phyloP scores from a whole-genome alignment of 495 filamentous ascomycete species.

The Hyaloscypha variabilis region DNA sequence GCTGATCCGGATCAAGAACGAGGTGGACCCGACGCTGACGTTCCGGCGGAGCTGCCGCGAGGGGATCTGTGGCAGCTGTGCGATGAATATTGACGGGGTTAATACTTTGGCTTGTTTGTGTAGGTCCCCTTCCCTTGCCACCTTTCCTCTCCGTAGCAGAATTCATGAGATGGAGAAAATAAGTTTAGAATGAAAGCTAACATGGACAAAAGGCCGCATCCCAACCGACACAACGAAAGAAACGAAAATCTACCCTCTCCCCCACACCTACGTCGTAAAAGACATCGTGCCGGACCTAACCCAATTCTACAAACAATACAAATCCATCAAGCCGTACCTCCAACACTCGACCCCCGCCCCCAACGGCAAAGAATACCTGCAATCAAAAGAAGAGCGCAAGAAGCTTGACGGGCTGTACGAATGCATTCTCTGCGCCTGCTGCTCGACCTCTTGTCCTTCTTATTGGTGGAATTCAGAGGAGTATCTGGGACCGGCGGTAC shows the following conservation, averaged over 20 bases:
- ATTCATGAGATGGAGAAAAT: no score
- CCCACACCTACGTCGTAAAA: slow-evolving; percentile 99
- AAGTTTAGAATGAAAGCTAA: no score
- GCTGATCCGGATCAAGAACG: slow-evolving; percentile 97
- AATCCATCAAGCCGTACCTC: slow-evolving; percentile 98
- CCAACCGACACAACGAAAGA: slow-evolving; percentile 78
- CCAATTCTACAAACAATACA: slow-evolving; percentile 99
- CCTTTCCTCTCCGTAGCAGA: no score
- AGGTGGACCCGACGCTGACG: slow-evolving; percentile 93
- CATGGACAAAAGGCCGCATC: slow-evolving; percentile 77
- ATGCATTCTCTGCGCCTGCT: slow-evolving; percentile 99
- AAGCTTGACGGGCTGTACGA: slow-evolving; percentile 99
- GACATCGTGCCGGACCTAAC: slow-evolving; percentile 97
- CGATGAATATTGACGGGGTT: slow-evolving; percentile 98
- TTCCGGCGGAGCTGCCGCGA: slow-evolving; percentile 95
- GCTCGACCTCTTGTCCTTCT: slow-evolving; percentile 94
- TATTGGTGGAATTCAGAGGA: slow-evolving; percentile 99
- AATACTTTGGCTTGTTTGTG: slow-evolving; percentile 98
- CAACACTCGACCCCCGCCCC: slow-evolving; percentile 78
- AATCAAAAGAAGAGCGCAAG: slow-evolving; percentile 84
- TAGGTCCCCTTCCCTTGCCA: slow-evolving; percentile 52
- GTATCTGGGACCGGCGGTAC: slow-evolving; percentile 94
- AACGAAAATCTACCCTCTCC: slow-evolving; percentile 95
- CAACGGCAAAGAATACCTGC: slow-evolving; percentile 86
- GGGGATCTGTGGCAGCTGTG: slow-evolving; percentile 97